Conservation (phyloP, 2,329 filamentous ascomycete genomes). For the Neobulgaria alba region DNA sequence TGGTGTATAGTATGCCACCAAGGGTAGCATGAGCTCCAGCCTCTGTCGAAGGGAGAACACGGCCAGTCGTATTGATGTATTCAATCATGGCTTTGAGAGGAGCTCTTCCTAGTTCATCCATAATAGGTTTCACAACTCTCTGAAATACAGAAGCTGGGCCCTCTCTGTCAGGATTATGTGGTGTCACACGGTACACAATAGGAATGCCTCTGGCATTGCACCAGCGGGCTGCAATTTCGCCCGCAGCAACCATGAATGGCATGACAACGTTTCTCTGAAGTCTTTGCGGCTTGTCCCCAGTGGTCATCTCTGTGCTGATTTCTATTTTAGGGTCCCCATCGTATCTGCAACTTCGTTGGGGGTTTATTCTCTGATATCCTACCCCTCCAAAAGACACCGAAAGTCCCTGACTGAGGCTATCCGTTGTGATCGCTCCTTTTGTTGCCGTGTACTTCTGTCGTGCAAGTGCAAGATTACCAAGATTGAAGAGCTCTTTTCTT, state of each 20-base stretch:
- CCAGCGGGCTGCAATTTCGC: slow-evolving; percentile 53
- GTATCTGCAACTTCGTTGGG: slow-evolving; percentile 4
- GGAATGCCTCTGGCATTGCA: slow-evolving; percentile 49
- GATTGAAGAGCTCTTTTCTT: slow-evolving; percentile 37
- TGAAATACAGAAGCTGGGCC: slow-evolving; percentile 21
- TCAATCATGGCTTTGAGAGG: slow-evolving; percentile 8
- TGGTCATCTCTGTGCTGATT: slow-evolving; percentile 4
- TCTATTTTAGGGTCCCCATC: slow-evolving; percentile 22
- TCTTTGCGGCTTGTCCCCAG: background rate
- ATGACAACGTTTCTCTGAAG: slow-evolving; percentile 31
- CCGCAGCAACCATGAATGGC: slow-evolving; percentile 52
- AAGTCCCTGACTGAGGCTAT: slow-evolving; percentile 2
- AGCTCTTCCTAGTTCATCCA: slow-evolving; percentile 6
- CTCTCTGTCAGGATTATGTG: slow-evolving; percentile 16
- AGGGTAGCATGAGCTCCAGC: slow-evolving; percentile 49
- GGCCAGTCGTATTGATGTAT: slow-evolving; percentile 36
- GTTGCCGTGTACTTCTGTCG: slow-evolving; percentile 9
- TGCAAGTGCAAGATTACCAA: slow-evolving; percentile 41
- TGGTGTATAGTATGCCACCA: slow-evolving; percentile 52
- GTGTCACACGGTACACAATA: slow-evolving; percentile 43
- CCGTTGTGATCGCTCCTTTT: slow-evolving; percentile 10
- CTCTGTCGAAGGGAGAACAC: slow-evolving; percentile 41
- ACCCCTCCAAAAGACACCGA: slow-evolving; percentile 13
- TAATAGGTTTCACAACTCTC: slow-evolving; percentile 17
- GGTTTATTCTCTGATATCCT: slow-evolving; percentile 1